A percentile compares a stretch with the other conserved stretches of the same genome.
Evolutionary conservation across 345 rosid genomes (phyloP).

Genomic region (Adansonia digitata): DNA sequence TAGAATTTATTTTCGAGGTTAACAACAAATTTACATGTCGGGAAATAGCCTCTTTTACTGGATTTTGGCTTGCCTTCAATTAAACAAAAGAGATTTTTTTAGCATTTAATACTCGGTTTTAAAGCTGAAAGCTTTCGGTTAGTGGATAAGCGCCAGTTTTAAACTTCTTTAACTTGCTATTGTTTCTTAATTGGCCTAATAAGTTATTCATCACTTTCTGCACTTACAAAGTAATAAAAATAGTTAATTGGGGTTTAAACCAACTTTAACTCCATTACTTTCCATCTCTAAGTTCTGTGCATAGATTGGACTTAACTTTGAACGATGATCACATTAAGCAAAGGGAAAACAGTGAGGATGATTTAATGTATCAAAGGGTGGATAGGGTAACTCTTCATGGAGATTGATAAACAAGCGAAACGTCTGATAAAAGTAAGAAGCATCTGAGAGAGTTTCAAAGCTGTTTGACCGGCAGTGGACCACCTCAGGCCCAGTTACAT

Average conservation of each 20-base stretch:
- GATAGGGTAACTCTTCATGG: neutral
- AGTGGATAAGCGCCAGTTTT: neutral
- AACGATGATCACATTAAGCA: neutral
- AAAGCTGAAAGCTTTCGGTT: neutral
- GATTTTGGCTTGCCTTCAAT: neutral
- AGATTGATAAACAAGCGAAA: neutral
- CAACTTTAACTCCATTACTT: neutral
- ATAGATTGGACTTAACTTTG: neutral
- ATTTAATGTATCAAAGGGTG: neutral
- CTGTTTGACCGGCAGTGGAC: neutral
- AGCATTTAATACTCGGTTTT: neutral
- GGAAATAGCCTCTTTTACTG: neutral
- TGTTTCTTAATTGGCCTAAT: no score
- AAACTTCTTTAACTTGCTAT: no score
- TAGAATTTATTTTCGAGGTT: constrained; percentile 1
- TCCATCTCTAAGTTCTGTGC: neutral
- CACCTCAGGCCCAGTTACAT: neutral
- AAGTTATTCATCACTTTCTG: neutral
- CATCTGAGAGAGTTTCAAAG: neutral
- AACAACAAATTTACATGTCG: constrained; percentile 12
- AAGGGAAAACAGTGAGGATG: neutral
- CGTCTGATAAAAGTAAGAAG: neutral
- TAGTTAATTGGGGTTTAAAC: neutral
- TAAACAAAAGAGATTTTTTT: neutral
- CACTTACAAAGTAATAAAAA: neutral